These are phyloP conservation scores for Metarhizium album DNA, from an alignment of 2,329 filamentous ascomycete species.

Conservation along the genomic window DNA sequence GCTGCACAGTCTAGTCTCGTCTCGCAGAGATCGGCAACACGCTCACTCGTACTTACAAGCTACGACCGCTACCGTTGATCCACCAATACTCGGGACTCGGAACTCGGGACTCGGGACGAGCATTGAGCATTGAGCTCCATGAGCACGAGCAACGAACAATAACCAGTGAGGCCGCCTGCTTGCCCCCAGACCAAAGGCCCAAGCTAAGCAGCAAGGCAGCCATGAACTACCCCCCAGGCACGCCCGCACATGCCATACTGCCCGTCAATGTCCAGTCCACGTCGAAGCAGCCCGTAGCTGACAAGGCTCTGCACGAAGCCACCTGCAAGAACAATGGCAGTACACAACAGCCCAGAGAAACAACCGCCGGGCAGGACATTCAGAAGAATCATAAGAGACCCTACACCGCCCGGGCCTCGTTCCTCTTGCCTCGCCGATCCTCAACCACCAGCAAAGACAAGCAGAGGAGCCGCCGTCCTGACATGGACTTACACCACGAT, in stretches of 20 bases:
- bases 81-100: no score
- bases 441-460: neutral
- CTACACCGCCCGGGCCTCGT: neutral
- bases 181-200: neutral
- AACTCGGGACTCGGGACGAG: no score
- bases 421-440: neutral
- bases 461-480: neutral
- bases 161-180: neutral
- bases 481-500: neutral
- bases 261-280: neutral
- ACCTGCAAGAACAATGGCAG: neutral
- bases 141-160: no score
- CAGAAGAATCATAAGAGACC: neutral
- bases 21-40: no score
- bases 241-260: neutral
- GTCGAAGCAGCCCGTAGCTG: neutral
- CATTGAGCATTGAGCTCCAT: no score
- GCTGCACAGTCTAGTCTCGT: no score
- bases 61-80: no score
- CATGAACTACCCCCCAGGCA: conserved; percentile 1
- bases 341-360: neutral
- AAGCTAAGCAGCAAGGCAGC: neutral
- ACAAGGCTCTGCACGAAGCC: neutral
- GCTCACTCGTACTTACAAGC: no score
- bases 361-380: neutral